Conservation (phyloP, 2,329 filamentous ascomycete genomes). For the Talaromyces islandicus region DNA sequence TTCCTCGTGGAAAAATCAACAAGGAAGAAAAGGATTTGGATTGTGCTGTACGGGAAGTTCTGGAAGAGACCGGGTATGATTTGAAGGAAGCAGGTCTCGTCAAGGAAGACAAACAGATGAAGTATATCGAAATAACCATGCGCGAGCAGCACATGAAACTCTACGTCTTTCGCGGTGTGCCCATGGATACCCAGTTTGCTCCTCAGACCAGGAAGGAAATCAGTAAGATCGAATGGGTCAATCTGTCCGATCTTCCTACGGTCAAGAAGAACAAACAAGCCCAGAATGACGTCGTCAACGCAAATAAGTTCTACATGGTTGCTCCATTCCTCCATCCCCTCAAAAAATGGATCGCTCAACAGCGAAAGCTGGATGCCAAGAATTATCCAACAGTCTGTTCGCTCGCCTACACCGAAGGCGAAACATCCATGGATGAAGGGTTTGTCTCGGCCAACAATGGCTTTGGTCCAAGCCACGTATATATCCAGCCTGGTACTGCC, state of each 20-base stretch:
- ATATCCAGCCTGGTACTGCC: constrained; percentile 19
- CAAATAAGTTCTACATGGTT: constrained; percentile 97
- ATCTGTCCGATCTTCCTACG: constrained; percentile 77
- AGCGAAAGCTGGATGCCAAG: constrained; percentile 65
- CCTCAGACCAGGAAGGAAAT: constrained; percentile 94
- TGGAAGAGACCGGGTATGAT: constrained; percentile 93
- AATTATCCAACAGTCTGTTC: constrained; percentile 39
- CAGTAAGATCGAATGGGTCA: constrained; percentile 94
- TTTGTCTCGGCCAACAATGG: constrained; percentile 15
- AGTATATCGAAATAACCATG: constrained; percentile 84
- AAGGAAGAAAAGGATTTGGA: constrained; percentile 92
- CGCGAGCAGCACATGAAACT: constrained; percentile 87
- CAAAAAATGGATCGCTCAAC: constrained; percentile 84
- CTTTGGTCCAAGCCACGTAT: constrained; percentile 15
- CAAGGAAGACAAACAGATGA: constrained; percentile 63
- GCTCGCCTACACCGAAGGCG: constrained; percentile 39
- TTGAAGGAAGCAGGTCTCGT: constrained; percentile 70
- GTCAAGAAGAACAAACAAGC: constrained; percentile 61
- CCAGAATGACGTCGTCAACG: constrained; percentile 58
- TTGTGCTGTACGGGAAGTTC: constrained; percentile 89
- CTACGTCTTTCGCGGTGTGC: constrained; percentile 85
- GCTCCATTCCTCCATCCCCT: constrained; percentile 81
- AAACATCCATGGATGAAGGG: constrained; percentile 57
- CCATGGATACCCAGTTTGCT: constrained; percentile 80
- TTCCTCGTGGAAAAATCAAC: constrained; percentile 95